Evolutionary conservation across 2,329 filamentous ascomycete genomes (phyloP).

Genomic region (Fusarium sp.): DNA sequence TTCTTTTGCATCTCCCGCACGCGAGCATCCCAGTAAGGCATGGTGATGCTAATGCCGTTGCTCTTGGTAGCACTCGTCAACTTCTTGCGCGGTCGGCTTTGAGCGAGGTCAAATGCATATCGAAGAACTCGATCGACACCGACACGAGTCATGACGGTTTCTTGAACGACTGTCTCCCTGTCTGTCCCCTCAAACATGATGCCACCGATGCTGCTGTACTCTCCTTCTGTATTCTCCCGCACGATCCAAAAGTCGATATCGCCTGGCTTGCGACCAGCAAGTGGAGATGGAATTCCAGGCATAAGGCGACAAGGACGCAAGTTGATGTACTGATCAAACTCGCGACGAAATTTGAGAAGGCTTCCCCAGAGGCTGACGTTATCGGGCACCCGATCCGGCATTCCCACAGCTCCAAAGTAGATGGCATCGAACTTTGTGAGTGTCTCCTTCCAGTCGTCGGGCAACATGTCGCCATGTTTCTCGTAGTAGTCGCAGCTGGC

Average conservation of each 20-base stretch:
- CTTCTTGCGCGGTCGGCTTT: constrained; percentile 67
- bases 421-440: constrained; percentile 73
- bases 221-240: constrained; percentile 76
- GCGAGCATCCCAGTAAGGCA: constrained; percentile 77
- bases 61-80: constrained; percentile 76
- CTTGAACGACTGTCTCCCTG: constrained; percentile 72
- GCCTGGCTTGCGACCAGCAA: constrained; percentile 64
- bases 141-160: constrained; percentile 72
- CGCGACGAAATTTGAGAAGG: constrained; percentile 74
- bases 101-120: constrained; percentile 74
- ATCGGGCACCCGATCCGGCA: constrained; percentile 68
- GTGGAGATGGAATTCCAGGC: constrained; percentile 69
- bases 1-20: constrained; percentile 65
- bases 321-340: constrained; percentile 77
- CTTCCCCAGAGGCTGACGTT: constrained; percentile 76
- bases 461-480: constrained; percentile 58
- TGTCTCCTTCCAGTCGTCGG: constrained; percentile 61
- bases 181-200: constrained; percentile 69
- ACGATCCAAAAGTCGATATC: constrained; percentile 77
- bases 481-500: constrained; percentile 72
- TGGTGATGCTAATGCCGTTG: constrained; percentile 74
- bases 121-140: constrained; percentile 71
- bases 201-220: constrained; percentile 75
- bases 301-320: constrained; percentile 73
- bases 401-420: constrained; percentile 75